Evolutionary conservation across 2,329 filamentous ascomycete species (phyloP).

Genomic region (Sordariomycetes sp.): DNA sequence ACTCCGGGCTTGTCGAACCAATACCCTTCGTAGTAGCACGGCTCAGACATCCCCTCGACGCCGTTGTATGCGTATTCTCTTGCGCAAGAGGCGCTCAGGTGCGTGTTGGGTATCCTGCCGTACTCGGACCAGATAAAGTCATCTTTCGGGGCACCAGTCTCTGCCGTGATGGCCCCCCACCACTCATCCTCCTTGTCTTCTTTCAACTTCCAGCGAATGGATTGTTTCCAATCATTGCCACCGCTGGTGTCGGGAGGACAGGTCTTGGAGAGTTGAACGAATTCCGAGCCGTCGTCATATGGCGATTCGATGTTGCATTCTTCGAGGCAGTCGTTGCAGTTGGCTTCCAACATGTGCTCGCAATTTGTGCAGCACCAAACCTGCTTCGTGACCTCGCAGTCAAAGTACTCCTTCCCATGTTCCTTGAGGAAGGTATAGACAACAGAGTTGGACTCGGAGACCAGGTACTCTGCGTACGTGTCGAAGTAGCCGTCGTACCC

Average conservation of each 20-base stretch:
- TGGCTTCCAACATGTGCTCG: neutral
- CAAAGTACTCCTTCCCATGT: constrained; percentile 4
- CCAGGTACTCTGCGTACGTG: constrained; percentile 5
- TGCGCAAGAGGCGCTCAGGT: neutral
- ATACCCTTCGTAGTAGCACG: neutral
- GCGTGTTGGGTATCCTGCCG: neutral
- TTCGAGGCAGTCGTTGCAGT: constrained; percentile 3
- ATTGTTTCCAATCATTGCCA: neutral
- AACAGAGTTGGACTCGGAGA: neutral
- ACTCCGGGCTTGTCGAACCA: neutral
- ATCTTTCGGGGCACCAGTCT: neutral
- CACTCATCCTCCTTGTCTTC: neutral
- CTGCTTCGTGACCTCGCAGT: constrained; percentile 2
- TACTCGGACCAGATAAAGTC: neutral
- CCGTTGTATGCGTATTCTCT: neutral
- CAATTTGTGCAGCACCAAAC: constrained; percentile 4
- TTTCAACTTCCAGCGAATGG: constrained; percentile 1
- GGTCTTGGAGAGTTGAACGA: neutral
- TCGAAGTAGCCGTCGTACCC: constrained; percentile 6
- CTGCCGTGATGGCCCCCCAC: neutral
- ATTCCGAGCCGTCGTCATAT: neutral
- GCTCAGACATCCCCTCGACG: neutral
- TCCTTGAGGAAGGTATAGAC: constrained; percentile 2
- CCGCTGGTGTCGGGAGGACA: neutral
- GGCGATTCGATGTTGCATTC: neutral